These are phyloP conservation scores for Fraxinus latifolia DNA, from an alignment of 305 asterid genomes.

Conservation along the genomic window DNA sequence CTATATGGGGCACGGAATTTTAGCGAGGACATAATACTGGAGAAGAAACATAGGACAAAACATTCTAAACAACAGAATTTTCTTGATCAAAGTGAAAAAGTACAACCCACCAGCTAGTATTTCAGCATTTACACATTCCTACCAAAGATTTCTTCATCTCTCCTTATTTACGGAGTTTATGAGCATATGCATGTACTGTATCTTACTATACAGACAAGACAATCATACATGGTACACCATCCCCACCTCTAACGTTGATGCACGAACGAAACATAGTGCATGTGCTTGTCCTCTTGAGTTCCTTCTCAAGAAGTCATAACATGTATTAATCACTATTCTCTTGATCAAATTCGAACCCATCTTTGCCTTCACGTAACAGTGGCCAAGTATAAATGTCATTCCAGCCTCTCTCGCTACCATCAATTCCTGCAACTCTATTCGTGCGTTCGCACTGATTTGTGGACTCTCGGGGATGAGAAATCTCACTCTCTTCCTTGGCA, in stretches of 20 bases:
- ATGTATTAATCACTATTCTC: conserved; percentile 53
- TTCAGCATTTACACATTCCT: neutral
- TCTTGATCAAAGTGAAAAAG: neutral
- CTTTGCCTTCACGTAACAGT: conserved; percentile 73
- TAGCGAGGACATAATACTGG: neutral
- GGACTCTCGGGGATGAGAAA: conserved; percentile 65
- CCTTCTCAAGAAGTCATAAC: conserved; percentile 77
- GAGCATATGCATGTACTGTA: neutral
- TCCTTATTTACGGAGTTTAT: neutral
- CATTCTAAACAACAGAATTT: neutral
- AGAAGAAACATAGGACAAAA: neutral
- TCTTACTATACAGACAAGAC: neutral
- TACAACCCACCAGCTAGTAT: neutral
- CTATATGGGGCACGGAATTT: neutral
- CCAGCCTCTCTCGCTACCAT: conserved; percentile 89
- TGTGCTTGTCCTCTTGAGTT: conserved; percentile 71
- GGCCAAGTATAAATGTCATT: conserved; percentile 78
- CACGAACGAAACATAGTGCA: conserved; percentile 71
- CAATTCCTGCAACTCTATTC: conserved; percentile 56
- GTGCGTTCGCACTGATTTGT: conserved; percentile 34
- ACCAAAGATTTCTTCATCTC: conserved; percentile 13
- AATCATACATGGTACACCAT: conserved; percentile 79
- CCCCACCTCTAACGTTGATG: conserved; percentile 87
- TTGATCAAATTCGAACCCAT: conserved; percentile 69
- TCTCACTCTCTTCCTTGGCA: conserved; percentile 59